Percentiles rank a stretch among this genome's conserved stretches.
phyloP scores from a whole-genome alignment of 495 filamentous ascomycete genomes.

The Penicillium bovifimosum region DNA sequence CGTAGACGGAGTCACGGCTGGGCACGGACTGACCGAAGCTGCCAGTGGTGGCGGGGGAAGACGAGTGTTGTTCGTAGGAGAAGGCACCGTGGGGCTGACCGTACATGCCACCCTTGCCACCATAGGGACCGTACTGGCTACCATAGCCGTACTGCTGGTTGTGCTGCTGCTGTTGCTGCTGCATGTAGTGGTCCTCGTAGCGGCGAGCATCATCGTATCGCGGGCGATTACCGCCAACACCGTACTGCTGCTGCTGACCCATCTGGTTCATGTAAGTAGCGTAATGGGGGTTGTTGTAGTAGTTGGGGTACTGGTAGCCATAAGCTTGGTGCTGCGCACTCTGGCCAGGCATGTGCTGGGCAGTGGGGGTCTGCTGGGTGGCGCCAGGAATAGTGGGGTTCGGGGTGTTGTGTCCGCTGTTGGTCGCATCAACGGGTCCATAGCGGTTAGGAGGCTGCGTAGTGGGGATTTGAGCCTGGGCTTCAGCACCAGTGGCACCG shows the following conservation, averaged over 20 bases:
- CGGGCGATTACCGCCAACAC: constrained; percentile 46
- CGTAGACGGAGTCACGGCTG: constrained; percentile 72
- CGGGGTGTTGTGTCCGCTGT: constrained; percentile 82
- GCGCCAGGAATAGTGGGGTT: constrained; percentile 70
- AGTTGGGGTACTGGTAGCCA: constrained; percentile 64
- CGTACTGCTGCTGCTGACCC: constrained; percentile 45
- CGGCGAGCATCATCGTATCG: constrained; percentile 53
- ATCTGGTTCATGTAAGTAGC: constrained; percentile 71
- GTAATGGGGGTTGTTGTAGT: constrained; percentile 77
- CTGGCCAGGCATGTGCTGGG: constrained; percentile 59
- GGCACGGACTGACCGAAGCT: constrained; percentile 62
- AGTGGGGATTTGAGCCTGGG: constrained; percentile 69
- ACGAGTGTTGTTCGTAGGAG: constrained; percentile 66
- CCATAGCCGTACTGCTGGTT: constrained; percentile 60
- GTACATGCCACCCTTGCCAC: constrained; percentile 70
- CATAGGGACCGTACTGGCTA: constrained; percentile 70
- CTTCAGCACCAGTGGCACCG: constrained; percentile 64
- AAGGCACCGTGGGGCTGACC: constrained; percentile 72
- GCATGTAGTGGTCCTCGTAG: constrained; percentile 40
- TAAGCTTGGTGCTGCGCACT: constrained; percentile 45
- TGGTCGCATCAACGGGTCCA: constrained; percentile 67
- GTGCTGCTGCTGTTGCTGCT: constrained; percentile 36
- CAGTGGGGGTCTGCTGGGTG: constrained; percentile 56
- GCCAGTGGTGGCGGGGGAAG: constrained; percentile 66
- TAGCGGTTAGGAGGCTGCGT: constrained; percentile 63